A percentile compares a stretch with the other conserved stretches of the same genome.
Conservation (phyloP, 176 grass and related monocot species). For the Raddia guianensis region DNA sequence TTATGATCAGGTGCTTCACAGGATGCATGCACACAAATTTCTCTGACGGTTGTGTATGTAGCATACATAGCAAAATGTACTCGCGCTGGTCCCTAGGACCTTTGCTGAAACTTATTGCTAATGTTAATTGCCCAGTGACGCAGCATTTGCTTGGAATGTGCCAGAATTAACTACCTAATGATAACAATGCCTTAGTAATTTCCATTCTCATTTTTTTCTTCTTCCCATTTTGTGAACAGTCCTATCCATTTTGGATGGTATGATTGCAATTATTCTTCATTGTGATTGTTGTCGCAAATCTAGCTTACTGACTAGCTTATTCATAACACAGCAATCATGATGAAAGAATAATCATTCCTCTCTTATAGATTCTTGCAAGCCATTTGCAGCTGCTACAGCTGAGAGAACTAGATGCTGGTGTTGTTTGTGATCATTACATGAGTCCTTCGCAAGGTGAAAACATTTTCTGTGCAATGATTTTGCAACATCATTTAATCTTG, state of each 20-base stretch:
- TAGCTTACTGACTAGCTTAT: background rate
- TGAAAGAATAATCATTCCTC: background rate
- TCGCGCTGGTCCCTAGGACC: conserved; percentile 11
- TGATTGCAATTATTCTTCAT: background rate
- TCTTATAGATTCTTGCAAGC: background rate
- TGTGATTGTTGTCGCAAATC: background rate
- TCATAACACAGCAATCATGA: background rate
- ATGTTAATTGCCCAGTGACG: background rate
- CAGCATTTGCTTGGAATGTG: background rate
- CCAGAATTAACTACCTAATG: background rate
- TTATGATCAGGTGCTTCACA: conserved; percentile 41
- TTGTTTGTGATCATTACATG: background rate
- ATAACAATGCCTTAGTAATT: background rate
- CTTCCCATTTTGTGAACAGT: background rate
- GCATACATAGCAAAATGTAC: no score
- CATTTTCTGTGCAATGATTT: conserved; percentile 7
- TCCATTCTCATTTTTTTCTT: background rate
- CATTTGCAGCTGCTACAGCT: background rate
- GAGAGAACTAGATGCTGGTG: background rate
- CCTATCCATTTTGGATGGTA: background rate
- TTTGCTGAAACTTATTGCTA: background rate
- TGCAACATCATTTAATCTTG: background rate
- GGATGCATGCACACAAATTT: conserved; percentile 20
- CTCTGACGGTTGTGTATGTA: conserved; percentile 7
- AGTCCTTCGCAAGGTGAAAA: background rate